Evolutionary conservation across 768 basidiomycete genomes (phyloP).

Genomic region (Boletus insuetus): DNA sequence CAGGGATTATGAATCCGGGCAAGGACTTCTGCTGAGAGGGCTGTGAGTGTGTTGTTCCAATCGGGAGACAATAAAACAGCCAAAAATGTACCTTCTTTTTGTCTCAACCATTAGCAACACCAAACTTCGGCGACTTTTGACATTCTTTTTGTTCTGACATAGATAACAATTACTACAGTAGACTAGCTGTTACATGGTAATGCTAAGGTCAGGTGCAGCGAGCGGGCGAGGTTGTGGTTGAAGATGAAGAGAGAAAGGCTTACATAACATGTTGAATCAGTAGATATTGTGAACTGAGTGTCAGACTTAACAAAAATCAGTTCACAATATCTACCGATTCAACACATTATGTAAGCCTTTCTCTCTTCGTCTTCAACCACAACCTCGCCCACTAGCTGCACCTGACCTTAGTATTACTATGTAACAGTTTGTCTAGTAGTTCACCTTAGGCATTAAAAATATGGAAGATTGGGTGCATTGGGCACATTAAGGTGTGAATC

Average conservation of each 20-base stretch:
- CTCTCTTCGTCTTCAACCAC: neutral
- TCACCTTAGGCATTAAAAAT: too few relatives aligned
- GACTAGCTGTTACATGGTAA: neutral
- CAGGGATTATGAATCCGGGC: too few relatives aligned
- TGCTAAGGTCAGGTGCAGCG: neutral
- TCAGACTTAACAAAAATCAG: neutral
- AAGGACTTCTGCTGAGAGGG: neutral
- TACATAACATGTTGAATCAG: neutral
- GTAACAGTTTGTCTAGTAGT: neutral
- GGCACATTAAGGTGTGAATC: too few relatives aligned
- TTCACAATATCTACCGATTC: neutral
- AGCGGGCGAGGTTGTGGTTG: neutral
- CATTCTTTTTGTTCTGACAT: too few relatives aligned
- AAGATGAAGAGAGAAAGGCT: neutral
- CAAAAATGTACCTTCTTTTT: neutral
- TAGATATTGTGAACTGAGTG: neutral
- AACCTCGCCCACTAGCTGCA: neutral
- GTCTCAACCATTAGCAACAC: neutral
- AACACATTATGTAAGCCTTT: neutral
- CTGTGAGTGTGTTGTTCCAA: neutral
- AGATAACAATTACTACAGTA: too few relatives aligned
- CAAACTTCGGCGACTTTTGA: too few relatives aligned
- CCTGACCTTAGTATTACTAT: neutral
- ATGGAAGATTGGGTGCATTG: too few relatives aligned
- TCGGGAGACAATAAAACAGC: neutral